Evolutionary conservation across 495 filamentous ascomycete genomes (phyloP).

Genomic region (Hyphodiscus hymeniophilus): DNA sequence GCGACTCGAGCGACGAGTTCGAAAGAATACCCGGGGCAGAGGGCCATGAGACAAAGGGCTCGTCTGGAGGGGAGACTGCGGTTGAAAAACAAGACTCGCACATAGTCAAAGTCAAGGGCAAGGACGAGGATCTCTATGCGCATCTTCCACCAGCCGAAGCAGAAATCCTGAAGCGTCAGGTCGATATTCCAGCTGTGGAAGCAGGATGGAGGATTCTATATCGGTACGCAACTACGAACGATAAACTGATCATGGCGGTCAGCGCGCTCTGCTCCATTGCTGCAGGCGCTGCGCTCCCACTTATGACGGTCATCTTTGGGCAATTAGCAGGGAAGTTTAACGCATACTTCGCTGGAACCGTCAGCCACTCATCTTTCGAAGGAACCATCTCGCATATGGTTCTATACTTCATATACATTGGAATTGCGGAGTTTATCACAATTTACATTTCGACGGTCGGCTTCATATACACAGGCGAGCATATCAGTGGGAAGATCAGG

Average conservation of each 20-base stretch:
- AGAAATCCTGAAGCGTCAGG: slow-evolving; percentile 59
- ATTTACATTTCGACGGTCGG: slow-evolving; percentile 77
- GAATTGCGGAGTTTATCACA: slow-evolving; percentile 73
- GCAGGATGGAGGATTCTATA: slow-evolving; percentile 61
- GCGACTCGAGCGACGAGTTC: slow-evolving; percentile 18
- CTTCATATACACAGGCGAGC: slow-evolving; percentile 92
- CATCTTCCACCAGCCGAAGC: slow-evolving; percentile 58
- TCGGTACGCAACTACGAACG: slow-evolving; percentile 69
- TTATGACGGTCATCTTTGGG: slow-evolving; percentile 86
- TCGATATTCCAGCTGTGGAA: slow-evolving; percentile 58
- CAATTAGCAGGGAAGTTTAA: slow-evolving; percentile 67
- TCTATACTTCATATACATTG: slow-evolving; percentile 87
- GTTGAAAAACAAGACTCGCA: slow-evolving; percentile 46
- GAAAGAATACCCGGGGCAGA: slow-evolving; percentile 9
- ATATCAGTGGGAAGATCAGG: slow-evolving; percentile 76
- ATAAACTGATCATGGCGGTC: slow-evolving; percentile 63
- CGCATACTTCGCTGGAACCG: slow-evolving; percentile 42
- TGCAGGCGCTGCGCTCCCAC: slow-evolving; percentile 71
- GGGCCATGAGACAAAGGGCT: background rate
- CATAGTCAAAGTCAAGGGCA: slow-evolving; percentile 30
- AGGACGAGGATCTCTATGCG: slow-evolving; percentile 39
- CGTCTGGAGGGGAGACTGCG: background rate
- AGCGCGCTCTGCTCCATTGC: slow-evolving; percentile 61
- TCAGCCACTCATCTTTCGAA: slow-evolving; percentile 47
- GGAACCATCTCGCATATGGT: slow-evolving; percentile 54